Evolutionary conservation across 1,284 basidiomycete genomes (phyloP), one percentile per base, ranked within the genome.

Genomic region (Rhodotorula sp.): DNA sequence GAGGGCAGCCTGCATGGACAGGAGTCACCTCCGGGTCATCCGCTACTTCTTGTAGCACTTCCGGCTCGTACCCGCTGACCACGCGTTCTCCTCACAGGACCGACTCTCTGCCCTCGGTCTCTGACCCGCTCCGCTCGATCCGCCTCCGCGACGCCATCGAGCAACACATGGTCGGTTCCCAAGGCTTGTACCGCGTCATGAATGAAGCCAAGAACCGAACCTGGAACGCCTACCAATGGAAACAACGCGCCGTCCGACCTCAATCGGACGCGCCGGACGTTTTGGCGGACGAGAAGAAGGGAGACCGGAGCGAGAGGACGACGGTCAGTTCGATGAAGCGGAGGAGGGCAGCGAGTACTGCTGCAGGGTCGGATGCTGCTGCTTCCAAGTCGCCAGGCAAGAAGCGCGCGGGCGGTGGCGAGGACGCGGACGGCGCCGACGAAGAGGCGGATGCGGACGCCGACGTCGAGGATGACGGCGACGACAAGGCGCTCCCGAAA

Each of bases 121-220:
- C 86, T 31, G 87, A 89, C 71, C 79, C 81, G 0, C 85, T 97
- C 31, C 83, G 85, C n/a, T 79, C 85, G 16, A 87, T 96, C 73
- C 89, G 80, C 43, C 89, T 97, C 73, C 89, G 87, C 81, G 87
- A 87, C 34, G 93, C 94, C 1, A 97, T 97, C 75, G 92, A 94
- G 80, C 95, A 97, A 81, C 88, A 90, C 80, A 93, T 97, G 88
- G 83, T 90, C 58, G 95, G 95, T 16, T 85, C 87, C 56, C 87
- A 87, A 14, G 94, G 94, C 10, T 85, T 95, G 8, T 97, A 93
- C 80, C 87, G 91, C n/a, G 90, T 92, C 78, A 88, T 91, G 82
- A 97, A 97, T 80, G 86, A 97, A 76, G 93, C 93, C 84, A 92
- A 91, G 80, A 88, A 91, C 72, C 89, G 89, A 77, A 83, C 87